Percentiles rank a stretch among this genome's conserved stretches.
Evolutionary conservation across 768 basidiomycete species (phyloP).

Genomic region (Lentinus brumalis): DNA sequence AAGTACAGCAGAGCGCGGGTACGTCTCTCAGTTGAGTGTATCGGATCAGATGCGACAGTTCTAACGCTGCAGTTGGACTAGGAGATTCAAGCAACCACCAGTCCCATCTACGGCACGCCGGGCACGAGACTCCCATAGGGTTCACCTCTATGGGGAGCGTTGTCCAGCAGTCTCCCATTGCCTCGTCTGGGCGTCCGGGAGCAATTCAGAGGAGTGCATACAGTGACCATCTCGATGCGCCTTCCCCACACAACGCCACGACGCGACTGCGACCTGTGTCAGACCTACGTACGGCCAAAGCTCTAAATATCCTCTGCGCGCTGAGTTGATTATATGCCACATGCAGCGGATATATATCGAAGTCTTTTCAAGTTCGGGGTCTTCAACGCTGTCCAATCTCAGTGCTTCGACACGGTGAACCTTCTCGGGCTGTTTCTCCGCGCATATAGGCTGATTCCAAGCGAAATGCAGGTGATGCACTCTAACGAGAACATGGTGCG

Average conservation of each 20-base stretch:
- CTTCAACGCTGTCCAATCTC: constrained; percentile 91
- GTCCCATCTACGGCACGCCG: too few species aligned
- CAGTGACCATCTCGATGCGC: not conserved
- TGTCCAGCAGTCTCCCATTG: not conserved
- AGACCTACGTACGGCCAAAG: constrained; percentile 58
- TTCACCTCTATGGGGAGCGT: not conserved
- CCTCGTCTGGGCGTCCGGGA: too few species aligned
- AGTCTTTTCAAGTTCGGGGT: constrained; percentile 83
- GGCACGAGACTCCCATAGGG: too few species aligned
- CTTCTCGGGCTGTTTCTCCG: not conserved
- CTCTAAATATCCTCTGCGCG: constrained; percentile 6
- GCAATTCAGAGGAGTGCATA: not conserved
- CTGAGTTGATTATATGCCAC: not conserved
- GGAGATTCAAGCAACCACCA: too few species aligned
- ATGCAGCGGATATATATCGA: constrained; percentile 79
- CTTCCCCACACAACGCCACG: constrained; percentile 39
- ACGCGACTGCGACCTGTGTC: constrained; percentile 69
- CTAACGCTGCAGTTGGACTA: too few species aligned
- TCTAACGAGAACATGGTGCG: constrained; percentile 68
- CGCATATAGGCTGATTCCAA: not conserved
- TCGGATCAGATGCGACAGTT: too few species aligned
- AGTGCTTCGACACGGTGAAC: constrained; percentile 74
- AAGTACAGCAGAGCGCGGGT: too few species aligned
- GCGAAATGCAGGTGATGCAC: constrained; percentile 49
- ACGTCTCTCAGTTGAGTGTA: too few species aligned